Evolutionary conservation across 163 green algal species (phyloP).

Genomic region (Picocystis sp.): DNA sequence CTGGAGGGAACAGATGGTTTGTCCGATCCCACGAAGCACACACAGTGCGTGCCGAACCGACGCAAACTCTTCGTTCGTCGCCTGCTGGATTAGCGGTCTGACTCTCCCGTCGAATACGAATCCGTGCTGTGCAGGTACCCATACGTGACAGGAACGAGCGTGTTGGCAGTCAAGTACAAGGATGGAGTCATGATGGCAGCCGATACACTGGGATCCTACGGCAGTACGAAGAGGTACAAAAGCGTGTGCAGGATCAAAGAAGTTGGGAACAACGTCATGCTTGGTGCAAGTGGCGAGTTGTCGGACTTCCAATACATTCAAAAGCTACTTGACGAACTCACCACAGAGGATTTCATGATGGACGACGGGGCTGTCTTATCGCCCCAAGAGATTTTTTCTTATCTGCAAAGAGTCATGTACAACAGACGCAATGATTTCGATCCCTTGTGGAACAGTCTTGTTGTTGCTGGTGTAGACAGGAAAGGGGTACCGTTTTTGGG

Average conservation of each 20-base stretch:
- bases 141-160: conserved; percentile 88
- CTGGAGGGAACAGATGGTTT: conserved; percentile 2
- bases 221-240: conserved; percentile 95
- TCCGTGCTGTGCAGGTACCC: conserved; percentile 35
- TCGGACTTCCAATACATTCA: conserved; percentile 87
- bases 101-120: not conserved
- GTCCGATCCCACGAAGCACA: conserved; percentile 32
- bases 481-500: conserved; percentile 59
- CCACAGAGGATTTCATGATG: conserved; percentile 63
- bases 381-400: conserved; percentile 67
- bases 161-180: conserved; percentile 88
- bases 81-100: too few species aligned
- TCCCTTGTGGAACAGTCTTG: conserved; percentile 91
- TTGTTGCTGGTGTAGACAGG: conserved; percentile 65
- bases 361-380: conserved; percentile 52
- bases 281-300: conserved; percentile 81
- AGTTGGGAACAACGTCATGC: conserved; percentile 34
- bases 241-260: conserved; percentile 59
- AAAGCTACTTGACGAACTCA: conserved; percentile 68
- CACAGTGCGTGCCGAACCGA: conserved; percentile 27
- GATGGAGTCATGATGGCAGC: conserved; percentile 81
- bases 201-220: conserved; percentile 87
- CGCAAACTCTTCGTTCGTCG: too few species aligned
- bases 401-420: conserved; percentile 91
- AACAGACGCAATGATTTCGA: conserved; percentile 80